Percentiles rank a stretch among this genome's conserved stretches.
phyloP scores from a whole-genome alignment of 2,329 filamentous ascomycete species.

The Exophiala phaeomuriformis region DNA sequence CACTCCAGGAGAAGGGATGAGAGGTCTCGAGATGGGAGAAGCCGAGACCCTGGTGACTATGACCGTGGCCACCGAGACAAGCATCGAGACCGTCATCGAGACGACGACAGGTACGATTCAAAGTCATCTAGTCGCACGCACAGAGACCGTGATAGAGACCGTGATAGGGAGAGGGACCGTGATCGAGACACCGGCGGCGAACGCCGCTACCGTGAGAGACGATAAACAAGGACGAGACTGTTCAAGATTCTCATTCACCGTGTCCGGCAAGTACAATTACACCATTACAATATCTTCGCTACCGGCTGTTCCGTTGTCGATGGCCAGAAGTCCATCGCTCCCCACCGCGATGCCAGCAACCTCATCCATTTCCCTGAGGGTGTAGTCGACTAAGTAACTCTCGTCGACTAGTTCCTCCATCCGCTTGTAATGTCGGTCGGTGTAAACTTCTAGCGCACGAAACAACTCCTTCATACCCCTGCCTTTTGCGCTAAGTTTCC shows the following conservation, averaged over 20 bases:
- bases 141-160: slow-evolving; percentile 24
- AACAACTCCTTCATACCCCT: slow-evolving; percentile 65
- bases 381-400: slow-evolving; percentile 90
- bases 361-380: slow-evolving; percentile 84
- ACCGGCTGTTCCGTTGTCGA: slow-evolving; percentile 5
- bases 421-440: slow-evolving; percentile 83
- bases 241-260: background rate
- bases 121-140: slow-evolving; percentile 25
- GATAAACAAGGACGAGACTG: slow-evolving; percentile 1
- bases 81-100: slow-evolving; percentile 31
- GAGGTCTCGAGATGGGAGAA: slow-evolving; percentile 35
- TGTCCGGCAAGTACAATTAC: background rate
- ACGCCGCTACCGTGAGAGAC: slow-evolving; percentile 26
- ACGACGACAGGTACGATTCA: slow-evolving; percentile 27
- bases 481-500: slow-evolving; percentile 7
- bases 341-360: slow-evolving; percentile 40
- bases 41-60: slow-evolving; percentile 31
- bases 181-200: slow-evolving; percentile 24
- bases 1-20: slow-evolving; percentile 30
- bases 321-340: slow-evolving; percentile 8
- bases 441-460: slow-evolving; percentile 81
- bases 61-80: slow-evolving; percentile 30
- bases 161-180: slow-evolving; percentile 22
- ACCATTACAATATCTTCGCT: slow-evolving; percentile 16
- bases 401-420: slow-evolving; percentile 88